Conservation (phyloP, 2,329 filamentous ascomycete species). For the Colletotrichum sp. region DNA sequence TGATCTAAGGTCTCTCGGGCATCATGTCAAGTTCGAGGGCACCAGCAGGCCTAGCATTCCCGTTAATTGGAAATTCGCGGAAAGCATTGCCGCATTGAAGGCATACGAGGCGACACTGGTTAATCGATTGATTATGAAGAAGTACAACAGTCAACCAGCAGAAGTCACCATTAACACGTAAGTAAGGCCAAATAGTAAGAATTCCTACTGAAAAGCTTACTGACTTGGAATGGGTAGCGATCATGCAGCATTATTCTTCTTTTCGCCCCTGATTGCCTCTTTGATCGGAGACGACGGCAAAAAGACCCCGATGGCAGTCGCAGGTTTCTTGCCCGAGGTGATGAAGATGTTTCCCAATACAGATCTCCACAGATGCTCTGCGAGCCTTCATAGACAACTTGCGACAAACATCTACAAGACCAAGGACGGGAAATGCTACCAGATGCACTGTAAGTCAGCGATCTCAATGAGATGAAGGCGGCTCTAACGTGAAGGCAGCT, state of each 20-base stretch:
- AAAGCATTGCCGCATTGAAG: slow-evolving; percentile 55
- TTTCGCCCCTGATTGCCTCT: slow-evolving; percentile 8
- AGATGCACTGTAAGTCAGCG: slow-evolving; percentile 21
- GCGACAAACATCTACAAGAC: slow-evolving; percentile 31
- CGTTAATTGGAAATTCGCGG: slow-evolving; percentile 62
- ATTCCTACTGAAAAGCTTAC: no score
- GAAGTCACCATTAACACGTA: slow-evolving; percentile 52
- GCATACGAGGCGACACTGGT: slow-evolving; percentile 52
- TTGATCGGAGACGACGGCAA: slow-evolving; percentile 8
- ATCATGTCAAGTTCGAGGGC: slow-evolving; percentile 45
- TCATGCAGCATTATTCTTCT: slow-evolving; percentile 16
- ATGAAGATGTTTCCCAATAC: slow-evolving; percentile 15
- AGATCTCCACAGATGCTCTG: slow-evolving; percentile 2
- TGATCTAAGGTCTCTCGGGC: slow-evolving; percentile 4
- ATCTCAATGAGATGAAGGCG: background rate
- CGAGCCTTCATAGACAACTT: slow-evolving; percentile 1
- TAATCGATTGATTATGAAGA: slow-evolving; percentile 47
- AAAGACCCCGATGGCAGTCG: slow-evolving; percentile 10
- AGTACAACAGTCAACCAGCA: slow-evolving; percentile 45
- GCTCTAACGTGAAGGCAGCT: background rate
- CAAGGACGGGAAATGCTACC: slow-evolving; percentile 26
- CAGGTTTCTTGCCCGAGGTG: background rate
- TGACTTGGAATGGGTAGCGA: background rate
- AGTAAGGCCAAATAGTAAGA: background rate
- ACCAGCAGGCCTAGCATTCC: slow-evolving; percentile 48